Conservation (phyloP, 345 rosid species). For the Aurinia saxatilis region DNA sequence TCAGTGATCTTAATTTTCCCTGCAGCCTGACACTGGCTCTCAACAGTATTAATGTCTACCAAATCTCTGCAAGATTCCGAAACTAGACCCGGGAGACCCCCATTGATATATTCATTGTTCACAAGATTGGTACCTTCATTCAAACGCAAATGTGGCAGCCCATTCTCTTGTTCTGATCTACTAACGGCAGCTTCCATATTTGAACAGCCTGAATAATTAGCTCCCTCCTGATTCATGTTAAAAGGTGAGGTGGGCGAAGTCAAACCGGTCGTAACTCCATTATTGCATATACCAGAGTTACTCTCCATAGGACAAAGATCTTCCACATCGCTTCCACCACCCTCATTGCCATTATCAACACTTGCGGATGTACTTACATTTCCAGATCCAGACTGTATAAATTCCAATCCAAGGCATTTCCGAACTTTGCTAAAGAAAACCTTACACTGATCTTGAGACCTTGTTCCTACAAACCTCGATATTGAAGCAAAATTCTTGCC, state of each 20-base stretch:
- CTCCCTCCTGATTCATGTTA: slow-evolving; percentile 31
- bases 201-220: slow-evolving; percentile 14
- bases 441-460: slow-evolving; percentile 78
- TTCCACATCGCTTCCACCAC: slow-evolving; percentile 75
- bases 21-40: slow-evolving; percentile 21
- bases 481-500: slow-evolving; percentile 85
- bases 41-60: slow-evolving; percentile 20
- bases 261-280: slow-evolving; percentile 37
- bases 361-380: slow-evolving; percentile 35
- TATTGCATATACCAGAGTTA: slow-evolving; percentile 36
- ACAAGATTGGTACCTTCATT: slow-evolving; percentile 27
- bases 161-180: slow-evolving; percentile 34
- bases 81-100: slow-evolving; percentile 9
- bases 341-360: slow-evolving; percentile 45
- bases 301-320: slow-evolving; percentile 53
- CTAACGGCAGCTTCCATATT: slow-evolving; percentile 30
- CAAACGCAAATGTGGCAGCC: slow-evolving; percentile 9
- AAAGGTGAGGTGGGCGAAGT: slow-evolving; percentile 28
- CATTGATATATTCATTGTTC: slow-evolving; percentile 24
- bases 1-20: slow-evolving; percentile 27
- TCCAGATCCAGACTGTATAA: slow-evolving; percentile 38
- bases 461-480: slow-evolving; percentile 56
- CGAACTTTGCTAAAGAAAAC: slow-evolving; percentile 90
- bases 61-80: slow-evolving; percentile 17
- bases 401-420: slow-evolving; percentile 86